Evolutionary conservation across 495 filamentous ascomycete species (phyloP).

Genomic region (Beverwykella pulmonaria): DNA sequence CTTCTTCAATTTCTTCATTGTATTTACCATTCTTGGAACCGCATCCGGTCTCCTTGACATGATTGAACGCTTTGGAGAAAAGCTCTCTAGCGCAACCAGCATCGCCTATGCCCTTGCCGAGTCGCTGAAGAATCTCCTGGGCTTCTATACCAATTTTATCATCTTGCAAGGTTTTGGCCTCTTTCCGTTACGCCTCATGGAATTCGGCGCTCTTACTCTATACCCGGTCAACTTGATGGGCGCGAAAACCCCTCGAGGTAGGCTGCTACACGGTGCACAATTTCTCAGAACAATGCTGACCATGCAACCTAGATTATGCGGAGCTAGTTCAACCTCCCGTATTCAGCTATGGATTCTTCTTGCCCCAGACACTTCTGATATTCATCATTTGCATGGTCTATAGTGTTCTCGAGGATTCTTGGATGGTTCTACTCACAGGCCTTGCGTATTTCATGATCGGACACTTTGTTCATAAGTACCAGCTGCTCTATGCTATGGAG

Average conservation of each 20-base stretch:
- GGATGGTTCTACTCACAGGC: slow-evolving; percentile 79
- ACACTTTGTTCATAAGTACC: slow-evolving; percentile 96
- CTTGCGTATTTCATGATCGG: slow-evolving; percentile 86
- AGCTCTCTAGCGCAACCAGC: slow-evolving; percentile 73
- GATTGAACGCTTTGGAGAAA: slow-evolving; percentile 68
- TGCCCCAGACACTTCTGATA: slow-evolving; percentile 87
- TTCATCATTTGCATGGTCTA: slow-evolving; percentile 96
- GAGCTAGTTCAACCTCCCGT: slow-evolving; percentile 79
- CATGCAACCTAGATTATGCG: slow-evolving; percentile 65
- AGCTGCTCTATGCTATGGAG: slow-evolving; percentile 97
- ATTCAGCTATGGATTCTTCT: slow-evolving; percentile 95
- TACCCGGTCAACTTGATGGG: slow-evolving; percentile 78
- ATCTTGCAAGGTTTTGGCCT: slow-evolving; percentile 89
- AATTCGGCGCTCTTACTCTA: slow-evolving; percentile 81
- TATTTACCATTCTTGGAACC: slow-evolving; percentile 90
- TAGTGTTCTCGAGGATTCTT: slow-evolving; percentile 81
- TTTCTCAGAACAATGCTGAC: slow-evolving; percentile 7
- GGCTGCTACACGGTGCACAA: background rate
- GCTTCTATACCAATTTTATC: slow-evolving; percentile 94
- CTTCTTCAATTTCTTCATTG: slow-evolving; percentile 97
- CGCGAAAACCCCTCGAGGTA: slow-evolving; percentile 81
- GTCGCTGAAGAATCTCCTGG: slow-evolving; percentile 70
- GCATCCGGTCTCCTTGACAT: slow-evolving; percentile 70
- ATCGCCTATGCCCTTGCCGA: slow-evolving; percentile 75
- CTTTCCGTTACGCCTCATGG: slow-evolving; percentile 87